phyloP scores from a whole-genome alignment of 768 basidiomycete species.

The Hericium coralloides region DNA sequence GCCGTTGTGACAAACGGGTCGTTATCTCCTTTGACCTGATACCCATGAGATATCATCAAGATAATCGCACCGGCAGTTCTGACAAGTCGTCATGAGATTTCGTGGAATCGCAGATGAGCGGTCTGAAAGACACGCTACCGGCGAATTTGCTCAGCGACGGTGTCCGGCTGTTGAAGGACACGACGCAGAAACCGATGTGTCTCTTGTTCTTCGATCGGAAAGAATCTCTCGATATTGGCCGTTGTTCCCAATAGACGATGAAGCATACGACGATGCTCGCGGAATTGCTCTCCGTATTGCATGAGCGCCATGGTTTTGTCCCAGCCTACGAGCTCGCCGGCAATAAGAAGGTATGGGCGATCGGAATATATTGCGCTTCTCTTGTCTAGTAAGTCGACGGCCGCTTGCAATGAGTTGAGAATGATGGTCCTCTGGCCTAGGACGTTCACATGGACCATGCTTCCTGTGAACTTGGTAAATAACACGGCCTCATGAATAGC shows the following conservation, averaged over 20 bases:
- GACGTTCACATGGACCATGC: constrained; percentile 16
- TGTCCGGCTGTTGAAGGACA: constrained; percentile 10
- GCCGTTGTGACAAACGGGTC: neutral
- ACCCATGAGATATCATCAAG: constrained; percentile 1
- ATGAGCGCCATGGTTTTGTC: constrained; percentile 9
- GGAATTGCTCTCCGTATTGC: constrained; percentile 13
- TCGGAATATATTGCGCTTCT: constrained; percentile 18
- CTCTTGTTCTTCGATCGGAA: constrained; percentile 11
- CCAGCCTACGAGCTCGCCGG: constrained; percentile 13
- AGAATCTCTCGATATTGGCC: constrained; percentile 11
- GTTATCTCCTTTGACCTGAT: neutral
- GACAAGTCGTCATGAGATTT: neutral
- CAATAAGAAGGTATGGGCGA: constrained; percentile 11
- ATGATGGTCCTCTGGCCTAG: constrained; percentile 16
- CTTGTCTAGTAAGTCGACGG: constrained; percentile 17
- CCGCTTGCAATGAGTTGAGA: constrained; percentile 15
- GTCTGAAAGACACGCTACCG: constrained; percentile 4
- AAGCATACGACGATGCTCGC: constrained; percentile 9
- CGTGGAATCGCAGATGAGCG: neutral
- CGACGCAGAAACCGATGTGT: constrained; percentile 6
- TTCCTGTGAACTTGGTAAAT: constrained; percentile 6
- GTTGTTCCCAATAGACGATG: constrained; percentile 11
- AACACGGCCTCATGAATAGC: too few relatives aligned
- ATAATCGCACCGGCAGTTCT: neutral
- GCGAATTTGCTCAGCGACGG: constrained; percentile 11